Base-by-base conservation (phyloP, 2,329 filamentous ascomycete species). In the Biscogniauxia mediterranea region DNA sequence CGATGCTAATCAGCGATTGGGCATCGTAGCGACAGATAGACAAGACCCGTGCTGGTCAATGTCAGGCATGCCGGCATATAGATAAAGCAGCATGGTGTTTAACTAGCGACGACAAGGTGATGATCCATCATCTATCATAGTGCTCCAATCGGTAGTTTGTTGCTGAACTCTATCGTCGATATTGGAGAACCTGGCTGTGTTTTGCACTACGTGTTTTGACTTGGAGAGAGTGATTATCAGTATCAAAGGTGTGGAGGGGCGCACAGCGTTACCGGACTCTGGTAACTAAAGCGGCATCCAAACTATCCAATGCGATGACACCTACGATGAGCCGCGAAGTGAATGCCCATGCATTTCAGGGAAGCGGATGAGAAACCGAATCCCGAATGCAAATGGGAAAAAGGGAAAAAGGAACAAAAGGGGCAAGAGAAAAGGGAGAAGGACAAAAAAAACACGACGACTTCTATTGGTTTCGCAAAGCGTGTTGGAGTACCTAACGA, bases 221-320 rank as follows among this genome's bases (percentile, higher is more conserved):
- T 56, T 61, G 63, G 55, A 50, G 58, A 63, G 61, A 56, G 53
- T 7, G 56, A 64, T 60, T 64, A 62, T 63, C 65, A 62, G 59
- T 28, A 52, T 64, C 61, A 59, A 65, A 69, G 67, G 68, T 69
- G 69, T 69, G 68, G 69, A 70, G 69, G 68, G 67, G 68, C 67
- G 54, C 61, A 56, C 58, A 71, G 69, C 67, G 69, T 68, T 69
- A 69, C 65, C 68, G 66, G 68, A 62, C 62, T 52, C 61, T 57
- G 28, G 51, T 52, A 46, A 56, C 62, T 65, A 70, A 71, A 71
- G 70, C 70, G 66, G 69, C 70, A 70, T 69, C 65, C 69, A 66
- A 38, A 60, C 64, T 64, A 63, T 59, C 55, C 56, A 61, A 64
- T 64, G 64, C 59, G 62, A 66, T 65, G 60, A 56, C 62, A 68